Conservation (phyloP, 805 yeast genomes). For the Kazachstania kunashirensis region DNA sequence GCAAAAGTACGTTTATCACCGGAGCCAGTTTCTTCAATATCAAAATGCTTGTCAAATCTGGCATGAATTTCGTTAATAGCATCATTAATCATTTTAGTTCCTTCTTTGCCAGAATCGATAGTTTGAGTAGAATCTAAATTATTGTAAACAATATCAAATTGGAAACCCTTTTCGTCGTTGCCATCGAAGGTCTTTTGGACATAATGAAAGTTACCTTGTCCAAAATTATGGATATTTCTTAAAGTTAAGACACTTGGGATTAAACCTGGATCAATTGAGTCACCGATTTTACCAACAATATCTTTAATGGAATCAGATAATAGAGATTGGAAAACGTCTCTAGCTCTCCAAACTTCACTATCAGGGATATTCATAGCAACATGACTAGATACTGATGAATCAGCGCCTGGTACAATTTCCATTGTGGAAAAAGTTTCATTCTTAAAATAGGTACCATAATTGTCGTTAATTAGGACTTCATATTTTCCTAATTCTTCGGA, state of each 20-base stretch:
- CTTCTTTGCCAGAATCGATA: conserved; percentile 23
- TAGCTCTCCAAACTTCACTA: conserved; percentile 66
- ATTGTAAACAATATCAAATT: conserved; percentile 61
- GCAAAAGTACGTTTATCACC: conserved; percentile 49
- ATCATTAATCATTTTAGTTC: conserved; percentile 14
- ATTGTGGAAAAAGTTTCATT: conserved; percentile 22
- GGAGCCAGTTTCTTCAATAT: conserved; percentile 17
- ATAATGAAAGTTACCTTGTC: conserved; percentile 66
- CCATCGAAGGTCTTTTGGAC: conserved; percentile 72
- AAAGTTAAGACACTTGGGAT: conserved; percentile 41
- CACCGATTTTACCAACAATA: conserved; percentile 22
- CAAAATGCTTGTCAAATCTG: conserved; percentile 46
- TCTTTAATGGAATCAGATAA: conserved; percentile 58
- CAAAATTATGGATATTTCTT: conserved; percentile 46
- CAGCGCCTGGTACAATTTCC: conserved; percentile 33
- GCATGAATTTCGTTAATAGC: conserved; percentile 26
- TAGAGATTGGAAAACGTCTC: conserved; percentile 61
- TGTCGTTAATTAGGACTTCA: conserved; percentile 48
- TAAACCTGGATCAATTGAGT: conserved; percentile 20
- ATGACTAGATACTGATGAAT: conserved; percentile 57
- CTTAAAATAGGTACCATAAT: conserved; percentile 31
- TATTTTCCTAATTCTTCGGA: conserved; percentile 64
- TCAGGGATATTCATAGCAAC: conserved; percentile 61
- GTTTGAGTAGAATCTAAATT: conserved; percentile 35
- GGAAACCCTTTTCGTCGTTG: conserved; percentile 35